Base-by-base conservation (phyloP, 768 basidiomycete genomes). In the Tylopilus plumbeoviolaceoides region DNA sequence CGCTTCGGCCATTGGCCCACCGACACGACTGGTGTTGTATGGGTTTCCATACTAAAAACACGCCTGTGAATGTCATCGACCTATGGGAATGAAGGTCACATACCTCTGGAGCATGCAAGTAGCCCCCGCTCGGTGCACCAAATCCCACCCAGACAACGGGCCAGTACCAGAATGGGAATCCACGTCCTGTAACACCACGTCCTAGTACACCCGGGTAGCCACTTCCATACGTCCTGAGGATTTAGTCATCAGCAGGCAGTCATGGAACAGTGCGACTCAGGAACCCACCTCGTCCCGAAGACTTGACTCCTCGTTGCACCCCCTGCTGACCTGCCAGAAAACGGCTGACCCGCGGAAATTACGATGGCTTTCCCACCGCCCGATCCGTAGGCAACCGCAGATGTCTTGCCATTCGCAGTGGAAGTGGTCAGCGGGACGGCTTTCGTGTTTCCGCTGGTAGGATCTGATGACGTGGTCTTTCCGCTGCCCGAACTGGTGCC, bases 161-260 rank as follows among this genome's bases (percentile, higher is more conserved):
- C 84, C 84, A 87, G 69, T 77, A 87, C 56, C 73, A 74, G 62
- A 83, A 87, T 1, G 85, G 85, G 61, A 87, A 86, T 3, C 73
- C 73, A 0, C 75, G 73, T 0, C 76, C 75, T 0, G 56, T 41
- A 17, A 83, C 79, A 14, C 82, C 81, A 4, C 73, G 72, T 7
- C 71, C 70, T 4, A 60, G 3, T 5, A 73, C 23, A 1, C 80
- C 79, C 33, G 83, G 83, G 59, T 86, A 85, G 3, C 85, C 84
- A 56, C 82, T 85, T 7, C 84, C 84, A 54, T 84, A 85, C 4
- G 61, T 54, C 28, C 83, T 85, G 50, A 1, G 49, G 5, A 41
- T 54, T 46, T 42, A 17, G 14, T 47, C 1, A 38, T 58, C 20
- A 60, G 31, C 10, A 21, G 27, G 39, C 5, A 18, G 17, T 18